Evolutionary conservation across 257 asterid genomes (phyloP).

Genomic region (Oldenlandia corymbosa): DNA sequence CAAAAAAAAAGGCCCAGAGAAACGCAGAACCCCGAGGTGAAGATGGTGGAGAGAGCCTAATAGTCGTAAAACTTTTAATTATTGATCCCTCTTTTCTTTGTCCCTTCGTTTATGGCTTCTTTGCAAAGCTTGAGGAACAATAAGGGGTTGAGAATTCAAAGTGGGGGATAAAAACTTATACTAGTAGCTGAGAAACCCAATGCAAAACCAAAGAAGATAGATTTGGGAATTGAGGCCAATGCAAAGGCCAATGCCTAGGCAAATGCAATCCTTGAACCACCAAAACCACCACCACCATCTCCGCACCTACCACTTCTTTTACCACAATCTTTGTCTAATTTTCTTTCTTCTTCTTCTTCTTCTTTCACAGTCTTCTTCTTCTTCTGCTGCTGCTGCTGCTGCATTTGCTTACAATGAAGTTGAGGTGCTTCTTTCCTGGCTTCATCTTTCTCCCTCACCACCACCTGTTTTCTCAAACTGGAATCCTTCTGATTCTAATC

Average conservation of each 20-base stretch:
- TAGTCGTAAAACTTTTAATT: constrained; percentile 23
- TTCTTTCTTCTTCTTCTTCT: constrained; percentile 20
- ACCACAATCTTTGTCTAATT: constrained; percentile 23
- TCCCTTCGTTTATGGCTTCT: constrained; percentile 25
- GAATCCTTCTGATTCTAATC: constrained; percentile 45
- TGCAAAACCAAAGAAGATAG: constrained; percentile 42
- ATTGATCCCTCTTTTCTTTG: constrained; percentile 17
- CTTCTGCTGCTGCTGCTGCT: neutral
- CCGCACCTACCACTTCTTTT: constrained; percentile 10
- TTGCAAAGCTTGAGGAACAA: constrained; percentile 38
- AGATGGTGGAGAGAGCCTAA: constrained; percentile 29
- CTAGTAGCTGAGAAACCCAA: constrained; percentile 31
- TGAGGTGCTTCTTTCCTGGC: constrained; percentile 49
- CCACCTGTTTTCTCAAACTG: constrained; percentile 43
- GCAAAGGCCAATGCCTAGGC: constrained; percentile 56
- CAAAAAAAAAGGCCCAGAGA: too few relatives aligned
- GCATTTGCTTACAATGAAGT: constrained; percentile 34
- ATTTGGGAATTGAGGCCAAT: constrained; percentile 52
- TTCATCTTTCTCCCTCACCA: constrained; percentile 41
- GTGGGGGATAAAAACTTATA: neutral
- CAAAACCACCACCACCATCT: constrained; percentile 21
- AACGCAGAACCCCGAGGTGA: constrained; percentile 69
- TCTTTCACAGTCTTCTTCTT: constrained; percentile 13
- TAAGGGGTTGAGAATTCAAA: too few relatives aligned
- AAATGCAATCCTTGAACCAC: constrained; percentile 64